Base-by-base conservation (phyloP, 306 rosid genomes). In the Purshia tridentata region DNA sequence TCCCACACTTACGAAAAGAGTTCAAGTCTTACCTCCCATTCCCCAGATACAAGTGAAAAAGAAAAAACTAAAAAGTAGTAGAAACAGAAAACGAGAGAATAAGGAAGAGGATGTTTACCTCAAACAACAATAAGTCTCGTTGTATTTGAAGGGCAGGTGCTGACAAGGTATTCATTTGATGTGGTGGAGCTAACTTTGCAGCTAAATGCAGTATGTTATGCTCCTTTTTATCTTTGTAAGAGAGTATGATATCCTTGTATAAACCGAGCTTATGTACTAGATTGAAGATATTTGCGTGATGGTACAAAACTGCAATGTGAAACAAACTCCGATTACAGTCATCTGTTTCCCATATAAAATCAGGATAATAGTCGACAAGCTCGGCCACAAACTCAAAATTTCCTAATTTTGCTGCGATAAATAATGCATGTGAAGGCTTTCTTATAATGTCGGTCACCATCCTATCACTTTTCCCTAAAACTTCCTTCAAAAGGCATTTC, bases 111-210 rank as follows among this genome's bases (percentile, higher is more conserved):
- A 57, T 39, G 47, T 44, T 44, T 73, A 79, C 82, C 78, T 79
- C 20, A 42, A 73, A 79, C 82, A 78, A 73, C 18, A 72, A 20
- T 15, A 79, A 18, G 20, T 79, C 78, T 46, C 66, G 44, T 23
- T 79, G 82, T 74, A 79, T 73, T 51, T 79, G 82, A 6, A 79
- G 69, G 44, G 78, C 78, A 22, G 82, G 67, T 9, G 78, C 75
- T 15, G 75, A 67, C 8, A 66, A 50, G 3, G 15, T 50, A 19
- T 72, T 60, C 22, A 79, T 63, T 18, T 57, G 70, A 46, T 65
- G 23, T 47, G 51, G 56, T 18, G 82, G 74, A 6, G 78, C 62
- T 41, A 73, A 46, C 20, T 18, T 41, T n/a, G 60, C 82, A 4
- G 69, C 82, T 46, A 79, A 72, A 61, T 79, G 78, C 64, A 79